Evolutionary conservation across 345 rosid species (phyloP).

Genomic region (Eucalyptus viminalis): DNA sequence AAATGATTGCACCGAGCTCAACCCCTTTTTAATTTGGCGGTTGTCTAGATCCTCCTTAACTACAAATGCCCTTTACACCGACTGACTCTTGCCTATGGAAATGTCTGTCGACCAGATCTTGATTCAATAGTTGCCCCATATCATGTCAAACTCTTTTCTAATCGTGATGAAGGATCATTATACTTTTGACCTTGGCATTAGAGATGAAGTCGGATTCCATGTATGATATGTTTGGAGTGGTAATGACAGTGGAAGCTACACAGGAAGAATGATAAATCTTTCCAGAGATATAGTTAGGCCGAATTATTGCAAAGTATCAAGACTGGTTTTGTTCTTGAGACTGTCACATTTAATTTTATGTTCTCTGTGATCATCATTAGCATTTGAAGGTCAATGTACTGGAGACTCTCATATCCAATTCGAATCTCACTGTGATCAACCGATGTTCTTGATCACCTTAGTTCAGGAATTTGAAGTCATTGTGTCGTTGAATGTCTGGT

Average conservation of each 20-base stretch:
- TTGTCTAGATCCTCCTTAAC: not conserved
- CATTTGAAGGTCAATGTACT: not conserved
- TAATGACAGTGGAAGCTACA: not conserved
- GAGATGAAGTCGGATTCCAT: not conserved
- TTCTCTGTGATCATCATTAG: not conserved
- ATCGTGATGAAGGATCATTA: not conserved
- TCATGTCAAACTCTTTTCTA: not conserved
- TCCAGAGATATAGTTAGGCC: not conserved
- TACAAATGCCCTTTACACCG: not conserved
- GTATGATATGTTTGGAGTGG: not conserved
- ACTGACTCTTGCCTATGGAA: not conserved
- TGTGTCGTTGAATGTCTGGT: not conserved
- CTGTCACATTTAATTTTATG: not conserved
- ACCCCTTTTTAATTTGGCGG: not conserved
- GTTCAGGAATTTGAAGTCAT: not conserved
- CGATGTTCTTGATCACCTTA: not conserved
- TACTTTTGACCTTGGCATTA: not conserved
- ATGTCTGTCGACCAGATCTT: not conserved
- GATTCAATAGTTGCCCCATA: not conserved
- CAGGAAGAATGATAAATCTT: not conserved
- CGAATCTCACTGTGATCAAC: not conserved
- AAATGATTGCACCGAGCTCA: not conserved
- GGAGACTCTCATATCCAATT: not conserved
- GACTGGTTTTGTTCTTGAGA: not conserved
- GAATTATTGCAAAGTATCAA: not conserved